Evolutionary conservation across 192 early-diverging fungal species (phyloP).

Genomic region (Bifiguratus adelaidae): DNA sequence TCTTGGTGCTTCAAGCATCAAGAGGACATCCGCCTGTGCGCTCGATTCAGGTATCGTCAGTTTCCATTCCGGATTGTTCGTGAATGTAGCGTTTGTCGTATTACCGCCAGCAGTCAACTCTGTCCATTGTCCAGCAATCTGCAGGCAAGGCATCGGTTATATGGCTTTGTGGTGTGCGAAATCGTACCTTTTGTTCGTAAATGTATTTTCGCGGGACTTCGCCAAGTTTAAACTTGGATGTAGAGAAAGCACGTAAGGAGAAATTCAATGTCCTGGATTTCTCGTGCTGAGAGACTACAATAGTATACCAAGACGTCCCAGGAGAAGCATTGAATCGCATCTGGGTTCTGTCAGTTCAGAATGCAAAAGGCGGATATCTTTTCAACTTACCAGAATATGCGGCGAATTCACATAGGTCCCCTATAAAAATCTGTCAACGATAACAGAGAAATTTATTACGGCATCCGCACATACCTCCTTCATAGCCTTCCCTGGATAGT

Average conservation of each 20-base stretch:
- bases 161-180: neutral
- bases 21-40: constrained; percentile 8
- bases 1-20: constrained; percentile 62
- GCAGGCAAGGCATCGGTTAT: constrained; percentile 8
- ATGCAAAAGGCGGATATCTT: neutral
- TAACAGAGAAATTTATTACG: no score
- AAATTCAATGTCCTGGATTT: constrained; percentile 61
- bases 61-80: constrained; percentile 74
- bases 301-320: constrained; percentile 48
- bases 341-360: constrained; percentile 8
- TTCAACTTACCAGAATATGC: constrained; percentile 53
- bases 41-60: constrained; percentile 30
- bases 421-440: constrained; percentile 23
- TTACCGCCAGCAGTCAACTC: constrained; percentile 70
- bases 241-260: constrained; percentile 58
- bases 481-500: constrained; percentile 50
- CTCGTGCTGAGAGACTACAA: constrained; percentile 76
- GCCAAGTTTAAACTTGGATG: constrained; percentile 47
- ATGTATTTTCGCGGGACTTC: constrained; percentile 49
- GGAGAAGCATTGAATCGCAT: constrained; percentile 51
- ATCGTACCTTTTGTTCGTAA: constrained; percentile 38
- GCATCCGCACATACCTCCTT: constrained; percentile 23
- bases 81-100: constrained; percentile 49
- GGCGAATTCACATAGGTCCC: constrained; percentile 83
- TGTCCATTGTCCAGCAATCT: constrained; percentile 61